Base-by-base conservation (phyloP, 495 filamentous ascomycete genomes). In the Penicillium soppii region DNA sequence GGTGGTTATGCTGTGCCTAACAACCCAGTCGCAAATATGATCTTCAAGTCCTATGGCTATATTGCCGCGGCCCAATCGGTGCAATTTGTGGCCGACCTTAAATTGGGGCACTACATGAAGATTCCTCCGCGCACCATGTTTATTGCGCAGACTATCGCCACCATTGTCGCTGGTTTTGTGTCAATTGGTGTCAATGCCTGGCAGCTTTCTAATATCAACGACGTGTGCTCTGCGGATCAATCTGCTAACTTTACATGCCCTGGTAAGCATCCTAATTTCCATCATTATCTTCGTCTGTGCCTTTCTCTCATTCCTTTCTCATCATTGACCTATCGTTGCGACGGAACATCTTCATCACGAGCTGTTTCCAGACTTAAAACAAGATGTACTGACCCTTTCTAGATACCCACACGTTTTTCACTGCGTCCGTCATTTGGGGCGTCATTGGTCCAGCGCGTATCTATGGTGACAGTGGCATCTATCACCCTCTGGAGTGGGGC, bases 11-110 rank as follows among this genome's bases (percentile, higher is more conserved):
- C 86, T 16, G 89, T 91, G 58, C 87, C 89, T 7, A 87, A 88
- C 16, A 83, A 85, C 12, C 88, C 88, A 2, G 82, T 91, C 7
- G 88, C 88, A 35, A 91, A 89, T 59, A 91, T 90, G 87, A 85
- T 91, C 19, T 91, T 91, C 63, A 85, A 89, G 17, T 90, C 85
- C 0, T 91, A 91, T 62, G 87, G 89, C 46, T 74, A 72, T 43
- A 71, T 78, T n/a, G 72, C 73, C 4, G 58, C 71, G n/a, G 66
- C 65, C 13, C 77, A 80, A 50, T 76, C 73, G 21, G 68, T 78
- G 38, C 61, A 59, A 23, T 79, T 69, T 44, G 62, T 61, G 17
- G 51, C 57, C 36, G 73, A 78, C 38, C 50, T 78, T 0, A 76
- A 78, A 53, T 37, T 74, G 38, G 76, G 69, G 16, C 77, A 81